Base-by-base conservation (phyloP, 495 filamentous ascomycete genomes). In the Hypoxylon subgilvum region DNA sequence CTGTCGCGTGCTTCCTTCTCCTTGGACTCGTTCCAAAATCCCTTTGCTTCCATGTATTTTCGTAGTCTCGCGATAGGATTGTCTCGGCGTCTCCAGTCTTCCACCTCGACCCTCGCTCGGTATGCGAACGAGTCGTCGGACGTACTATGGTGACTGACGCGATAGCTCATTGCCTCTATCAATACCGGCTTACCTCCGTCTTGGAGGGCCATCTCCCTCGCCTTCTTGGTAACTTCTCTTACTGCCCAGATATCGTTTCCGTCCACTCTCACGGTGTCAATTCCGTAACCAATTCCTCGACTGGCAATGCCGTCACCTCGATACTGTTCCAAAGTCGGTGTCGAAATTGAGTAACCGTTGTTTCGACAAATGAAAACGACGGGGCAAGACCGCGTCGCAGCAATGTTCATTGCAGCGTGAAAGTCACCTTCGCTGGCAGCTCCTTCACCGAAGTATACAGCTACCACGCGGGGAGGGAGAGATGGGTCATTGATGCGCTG, bases 71-170 rank as follows among this genome's bases (percentile, higher is more conserved):
- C 90, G 34, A 98, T 91, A 0, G 94, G 94, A 67, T 97, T 97
- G 69, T 98, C 94, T 7, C 95, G 79, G 3, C 92, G 79, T 69
- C 97, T 97, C 94, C 94, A 98, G 61, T 97, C 93, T 66, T 99
- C 94, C 2, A 99, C 94, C 65, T 99, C 94, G 0, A 96, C 88
- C 19, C 85, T 82, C 0, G 93, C 92, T 13, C 94, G 91, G 72
- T 99, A 99, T 1, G 93, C 93, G 67, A 96, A 97, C 28, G 88
- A 92, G 68, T 99, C 94, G 63, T 99, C 94, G n/a, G 86, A 91
- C 0, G 94, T 99, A 72, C 92, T 96, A 74, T 99, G 94, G 70
- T 99, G 94, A 27, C 86, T 90, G 38, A 99, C 92, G 12, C 94
- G 92, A 71, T 99, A 99, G 21, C 88, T 92, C 94, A 99, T 97